phyloP scores from a whole-genome alignment of 1,284 basidiomycete genomes.

The Fomitopsis pinicola region DNA sequence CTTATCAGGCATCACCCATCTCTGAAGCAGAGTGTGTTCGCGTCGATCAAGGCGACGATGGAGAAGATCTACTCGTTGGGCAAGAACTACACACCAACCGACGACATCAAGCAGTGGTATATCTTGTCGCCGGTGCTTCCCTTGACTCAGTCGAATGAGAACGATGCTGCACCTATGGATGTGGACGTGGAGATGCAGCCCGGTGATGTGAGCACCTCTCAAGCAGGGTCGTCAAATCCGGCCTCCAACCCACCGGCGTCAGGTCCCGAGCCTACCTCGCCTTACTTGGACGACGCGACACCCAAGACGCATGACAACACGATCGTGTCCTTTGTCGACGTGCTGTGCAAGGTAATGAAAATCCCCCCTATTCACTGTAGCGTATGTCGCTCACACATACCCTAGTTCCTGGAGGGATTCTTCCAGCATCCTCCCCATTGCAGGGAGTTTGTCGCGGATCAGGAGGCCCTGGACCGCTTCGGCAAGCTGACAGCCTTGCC shows the following conservation, averaged over 20 bases:
- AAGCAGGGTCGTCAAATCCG: slow-evolving; percentile 1
- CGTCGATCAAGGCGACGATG: slow-evolving; percentile 68
- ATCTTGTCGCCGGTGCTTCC: slow-evolving; percentile 31
- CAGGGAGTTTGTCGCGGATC: slow-evolving; percentile 81
- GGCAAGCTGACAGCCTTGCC: slow-evolving; percentile 80
- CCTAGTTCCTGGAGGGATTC: slow-evolving; percentile 86
- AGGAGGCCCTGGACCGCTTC: slow-evolving; percentile 74
- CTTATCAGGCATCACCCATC: slow-evolving; percentile 94
- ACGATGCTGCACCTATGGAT: slow-evolving; percentile 27
- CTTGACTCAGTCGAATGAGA: slow-evolving; percentile 13
- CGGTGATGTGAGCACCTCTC: slow-evolving; percentile 17
- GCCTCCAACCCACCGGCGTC: slow-evolving; percentile 8
- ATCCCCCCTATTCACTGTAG: not conserved
- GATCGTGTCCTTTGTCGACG: slow-evolving; percentile 74
- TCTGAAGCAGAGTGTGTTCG: slow-evolving; percentile 78
- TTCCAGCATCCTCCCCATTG: slow-evolving; percentile 90
- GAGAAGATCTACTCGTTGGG: slow-evolving; percentile 73
- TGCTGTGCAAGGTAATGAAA: slow-evolving; percentile 58
- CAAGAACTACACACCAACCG: slow-evolving; percentile 49
- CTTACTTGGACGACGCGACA: slow-evolving; percentile 32
- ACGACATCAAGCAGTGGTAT: slow-evolving; percentile 65
- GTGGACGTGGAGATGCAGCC: slow-evolving; percentile 48
- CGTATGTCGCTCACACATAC: slow-evolving; percentile 8
- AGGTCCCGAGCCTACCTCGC: slow-evolving; percentile 4
- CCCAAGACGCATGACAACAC: slow-evolving; percentile 65